These are phyloP conservation scores for Phytophthora cactorum DNA, from an alignment of 352 stramenopile genomes.

Conservation along the genomic window DNA sequence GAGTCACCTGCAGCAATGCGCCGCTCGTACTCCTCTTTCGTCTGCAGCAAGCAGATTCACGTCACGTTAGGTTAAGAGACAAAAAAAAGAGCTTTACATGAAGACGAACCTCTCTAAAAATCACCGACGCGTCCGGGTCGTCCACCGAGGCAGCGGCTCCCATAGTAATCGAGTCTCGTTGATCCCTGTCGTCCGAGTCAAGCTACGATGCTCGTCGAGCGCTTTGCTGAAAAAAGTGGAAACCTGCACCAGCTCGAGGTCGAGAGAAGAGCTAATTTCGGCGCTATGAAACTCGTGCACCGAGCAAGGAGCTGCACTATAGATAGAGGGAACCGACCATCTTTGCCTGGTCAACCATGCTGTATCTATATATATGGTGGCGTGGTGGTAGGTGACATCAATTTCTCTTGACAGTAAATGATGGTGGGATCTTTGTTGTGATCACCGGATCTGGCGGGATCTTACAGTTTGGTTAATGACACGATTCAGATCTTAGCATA, in stretches of 20 bases:
- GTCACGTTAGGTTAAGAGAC: neutral
- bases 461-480: too few species aligned
- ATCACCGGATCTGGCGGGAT: too few species aligned
- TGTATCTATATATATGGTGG: slow-evolving; percentile 9
- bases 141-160: slow-evolving; percentile 32
- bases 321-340: slow-evolving; percentile 14
- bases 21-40: slow-evolving; percentile 47
- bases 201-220: slow-evolving; percentile 1
- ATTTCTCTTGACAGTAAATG: neutral
- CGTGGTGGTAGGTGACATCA: neutral
- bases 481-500: too few species aligned
- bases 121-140: slow-evolving; percentile 14
- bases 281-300: slow-evolving; percentile 15
- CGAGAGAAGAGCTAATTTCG: slow-evolving; percentile 26
- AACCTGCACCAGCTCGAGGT: neutral
- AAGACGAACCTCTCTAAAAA: slow-evolving; percentile 30
- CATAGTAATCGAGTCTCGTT: slow-evolving; percentile 6
- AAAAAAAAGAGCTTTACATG: neutral
- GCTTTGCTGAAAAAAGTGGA: slow-evolving; percentile 20
- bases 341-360: too few species aligned
- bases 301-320: slow-evolving; percentile 9
- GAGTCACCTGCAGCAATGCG: slow-evolving; percentile 42
- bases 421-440: too few species aligned
- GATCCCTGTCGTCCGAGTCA: neutral
- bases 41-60: slow-evolving; percentile 11